Percentiles rank a stretch among this genome's conserved stretches.
Evolutionary conservation across 1,284 basidiomycete genomes (phyloP).

Genomic region (Stereum hirsutum): DNA sequence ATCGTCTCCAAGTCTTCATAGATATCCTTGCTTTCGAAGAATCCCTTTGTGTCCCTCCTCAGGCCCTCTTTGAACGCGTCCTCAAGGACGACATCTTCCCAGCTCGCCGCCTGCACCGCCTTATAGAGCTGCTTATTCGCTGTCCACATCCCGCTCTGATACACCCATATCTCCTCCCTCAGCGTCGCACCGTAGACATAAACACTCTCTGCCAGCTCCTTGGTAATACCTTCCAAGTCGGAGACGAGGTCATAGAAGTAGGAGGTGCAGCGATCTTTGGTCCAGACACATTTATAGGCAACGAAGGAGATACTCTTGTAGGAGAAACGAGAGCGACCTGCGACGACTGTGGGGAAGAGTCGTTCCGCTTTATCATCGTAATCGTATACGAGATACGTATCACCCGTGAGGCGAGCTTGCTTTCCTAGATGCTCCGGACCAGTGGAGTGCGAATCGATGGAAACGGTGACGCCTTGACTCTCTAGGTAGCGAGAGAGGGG

Average conservation of each 20-base stretch:
- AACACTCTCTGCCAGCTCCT: slow-evolving; percentile 21
- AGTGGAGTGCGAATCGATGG: slow-evolving; percentile 6
- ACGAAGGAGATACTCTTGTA: slow-evolving; percentile 11
- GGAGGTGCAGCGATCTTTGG: not conserved
- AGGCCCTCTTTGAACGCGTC: slow-evolving; percentile 26
- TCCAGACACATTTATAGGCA: slow-evolving; percentile 15
- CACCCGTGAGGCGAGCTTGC: not conserved
- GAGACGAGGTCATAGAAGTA: slow-evolving; percentile 16
- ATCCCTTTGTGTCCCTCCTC: slow-evolving; percentile 28
- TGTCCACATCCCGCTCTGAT: slow-evolving; percentile 25
- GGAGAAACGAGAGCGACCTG: slow-evolving; percentile 12
- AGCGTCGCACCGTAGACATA: slow-evolving; percentile 16
- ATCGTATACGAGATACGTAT: slow-evolving; percentile 1
- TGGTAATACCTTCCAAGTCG: slow-evolving; percentile 7
- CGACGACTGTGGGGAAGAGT: slow-evolving; percentile 5
- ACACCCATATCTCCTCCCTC: slow-evolving; percentile 30
- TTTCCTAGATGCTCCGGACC: too few relatives aligned
- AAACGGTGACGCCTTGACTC: slow-evolving; percentile 6
- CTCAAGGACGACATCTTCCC: slow-evolving; percentile 30
- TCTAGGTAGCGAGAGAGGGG: slow-evolving; percentile 13
- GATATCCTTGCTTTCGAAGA: slow-evolving; percentile 29
- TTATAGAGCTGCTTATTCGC: slow-evolving; percentile 27
- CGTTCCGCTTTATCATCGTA: not conserved
- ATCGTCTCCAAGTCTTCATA: slow-evolving; percentile 31
- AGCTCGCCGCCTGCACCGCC: slow-evolving; percentile 25